phyloP scores from a whole-genome alignment of 345 rosid genomes.

The Eucalyptus cloeziana region DNA sequence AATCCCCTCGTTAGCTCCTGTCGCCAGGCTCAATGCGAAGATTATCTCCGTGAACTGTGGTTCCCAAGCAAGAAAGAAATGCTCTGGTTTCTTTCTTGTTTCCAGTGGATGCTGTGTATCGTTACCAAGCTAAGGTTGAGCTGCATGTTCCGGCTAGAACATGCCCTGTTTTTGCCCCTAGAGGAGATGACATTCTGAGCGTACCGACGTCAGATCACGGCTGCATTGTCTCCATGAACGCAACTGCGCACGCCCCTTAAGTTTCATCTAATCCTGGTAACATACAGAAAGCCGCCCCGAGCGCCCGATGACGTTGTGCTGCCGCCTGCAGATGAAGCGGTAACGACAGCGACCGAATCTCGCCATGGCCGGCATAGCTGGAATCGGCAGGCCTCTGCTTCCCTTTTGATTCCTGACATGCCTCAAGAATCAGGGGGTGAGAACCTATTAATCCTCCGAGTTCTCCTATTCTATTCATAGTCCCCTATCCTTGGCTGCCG shows the following conservation, averaged over 20 bases:
- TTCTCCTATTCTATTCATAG: not conserved
- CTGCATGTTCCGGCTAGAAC: not conserved
- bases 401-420: not conserved
- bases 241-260: not conserved
- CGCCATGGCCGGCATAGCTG: not conserved
- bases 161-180: not conserved
- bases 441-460: not conserved
- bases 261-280: not conserved
- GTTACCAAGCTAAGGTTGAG: not conserved
- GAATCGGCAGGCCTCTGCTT: not conserved
- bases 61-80: not conserved
- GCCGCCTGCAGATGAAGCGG: not conserved
- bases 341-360: fast-evolving
- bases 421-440: not conserved
- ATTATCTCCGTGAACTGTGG: not conserved
- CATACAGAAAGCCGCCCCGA: not conserved
- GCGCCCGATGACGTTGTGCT: fast-evolving
- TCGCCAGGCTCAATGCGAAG: not conserved
- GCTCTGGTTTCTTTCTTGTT: not conserved
- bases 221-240: not conserved
- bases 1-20: not conserved
- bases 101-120: not conserved
- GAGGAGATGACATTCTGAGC: not conserved
- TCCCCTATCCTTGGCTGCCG: too few relatives aligned
- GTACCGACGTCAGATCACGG: not conserved